These are phyloP conservation scores for Carex myosuroides DNA, from an alignment of 176 grass and related monocot genomes.

Conservation along the genomic window DNA sequence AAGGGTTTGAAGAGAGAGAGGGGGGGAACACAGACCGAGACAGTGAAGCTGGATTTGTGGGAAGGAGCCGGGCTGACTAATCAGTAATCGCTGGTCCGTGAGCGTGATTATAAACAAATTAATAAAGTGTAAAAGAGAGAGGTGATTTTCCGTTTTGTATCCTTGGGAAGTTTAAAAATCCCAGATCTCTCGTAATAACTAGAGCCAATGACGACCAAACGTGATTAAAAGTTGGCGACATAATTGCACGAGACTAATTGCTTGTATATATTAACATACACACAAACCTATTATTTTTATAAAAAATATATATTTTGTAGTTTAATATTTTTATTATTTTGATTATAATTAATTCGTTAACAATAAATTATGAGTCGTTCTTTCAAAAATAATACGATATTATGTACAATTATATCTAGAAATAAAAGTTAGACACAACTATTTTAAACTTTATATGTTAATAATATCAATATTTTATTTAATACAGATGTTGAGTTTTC, in stretches of 20 bases:
- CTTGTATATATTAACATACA: no score
- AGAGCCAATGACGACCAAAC: not conserved
- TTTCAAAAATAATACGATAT: not conserved
- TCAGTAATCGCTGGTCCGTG: constrained; percentile 25
- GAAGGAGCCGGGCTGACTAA: constrained; percentile 7
- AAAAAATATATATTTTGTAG: not conserved
- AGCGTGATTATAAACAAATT: constrained; percentile 19
- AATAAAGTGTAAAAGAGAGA: not conserved
- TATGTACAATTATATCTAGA: not conserved
- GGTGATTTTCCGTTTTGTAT: not conserved
- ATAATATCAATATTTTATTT: no score
- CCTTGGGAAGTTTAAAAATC: not conserved
- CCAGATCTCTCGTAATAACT: not conserved
- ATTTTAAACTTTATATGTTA: no score
- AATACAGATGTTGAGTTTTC: no score
- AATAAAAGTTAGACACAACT: not conserved
- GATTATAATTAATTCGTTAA: not conserved
- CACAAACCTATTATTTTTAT: no score
- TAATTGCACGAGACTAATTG: not conserved
- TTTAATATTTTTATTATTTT: not conserved
- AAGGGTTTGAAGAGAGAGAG: constrained; percentile 13
- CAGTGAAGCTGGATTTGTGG: constrained; percentile 15
- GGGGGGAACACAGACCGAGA: not conserved
- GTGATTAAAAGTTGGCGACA: not conserved
- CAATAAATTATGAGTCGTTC: not conserved